Evolutionary conservation across 345 rosid species (phyloP), one percentile per base, ranked within the genome.

Genomic region (Noccaea bulbosa): DNA sequence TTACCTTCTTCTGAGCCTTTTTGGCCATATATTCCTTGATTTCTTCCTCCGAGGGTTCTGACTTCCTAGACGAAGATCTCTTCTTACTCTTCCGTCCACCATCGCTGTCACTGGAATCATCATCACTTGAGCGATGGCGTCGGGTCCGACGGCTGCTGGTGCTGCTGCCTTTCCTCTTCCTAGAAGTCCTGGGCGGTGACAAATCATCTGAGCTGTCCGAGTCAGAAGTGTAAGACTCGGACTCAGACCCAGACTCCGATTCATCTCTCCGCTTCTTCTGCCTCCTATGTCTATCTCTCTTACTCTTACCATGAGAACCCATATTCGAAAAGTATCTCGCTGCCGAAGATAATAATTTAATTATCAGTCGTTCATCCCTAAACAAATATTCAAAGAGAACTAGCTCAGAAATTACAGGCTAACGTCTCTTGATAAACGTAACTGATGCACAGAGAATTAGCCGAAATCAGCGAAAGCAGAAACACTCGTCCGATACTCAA

Each of bases 1-100:
- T 4, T 3, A 91, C 97, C 96, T 86, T 94, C 73, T 80, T 85
- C 72, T 91, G 97, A 30, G 97, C 97, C 72, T 73, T 85, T 71
- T 87, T 91, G 11, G 93, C 79, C 60, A 89, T 9, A 73, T 94
- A 91, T 41, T 86, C 95, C 2, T 86, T 80, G 50, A 94, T 74
- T 67, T 88, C 84, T 48, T 83, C 93, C 43, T 94, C 89, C 0
- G 92, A 70, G 63, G 41, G 30, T 20, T 20, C 22, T 20, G 22
- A 20, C 87, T 83, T 15, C 10, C 8, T 65, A 22, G 89, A 83
- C 12, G 84, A 78, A 70, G 59, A 79, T 64, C 73, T 84, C 87
- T 82, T 87, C 68, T 53, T 69, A 41, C 78, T 82, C 41, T 74
- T 72, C 5, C 77, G 83, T 33, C 83, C 79, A 20, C 58, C 81